Evolutionary conservation across 768 basidiomycete genomes (phyloP).

Genomic region (Boletus rufocinnamomeus): DNA sequence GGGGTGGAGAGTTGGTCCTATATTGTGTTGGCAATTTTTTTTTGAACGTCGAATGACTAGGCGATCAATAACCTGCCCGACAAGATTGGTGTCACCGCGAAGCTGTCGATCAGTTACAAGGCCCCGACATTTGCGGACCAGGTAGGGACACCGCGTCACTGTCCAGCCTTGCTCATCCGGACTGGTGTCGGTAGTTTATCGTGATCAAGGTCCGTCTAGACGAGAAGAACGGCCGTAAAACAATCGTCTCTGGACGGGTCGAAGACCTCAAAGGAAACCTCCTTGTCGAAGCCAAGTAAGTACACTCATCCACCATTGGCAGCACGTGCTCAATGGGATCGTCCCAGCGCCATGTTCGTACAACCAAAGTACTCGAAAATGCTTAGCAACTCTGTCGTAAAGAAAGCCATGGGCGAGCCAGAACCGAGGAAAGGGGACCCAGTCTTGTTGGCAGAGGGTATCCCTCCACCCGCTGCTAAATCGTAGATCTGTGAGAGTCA

Average conservation of each 20-base stretch:
- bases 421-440: slow-evolving; percentile 28
- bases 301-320: slow-evolving; percentile 11
- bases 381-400: slow-evolving; percentile 59
- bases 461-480: slow-evolving; percentile 29
- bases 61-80: slow-evolving; percentile 85
- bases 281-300: slow-evolving; percentile 81
- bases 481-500: slow-evolving; percentile 19
- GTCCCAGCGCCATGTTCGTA: slow-evolving; percentile 71
- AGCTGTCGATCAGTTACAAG: slow-evolving; percentile 75
- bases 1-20: not conserved
- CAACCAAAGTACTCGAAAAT: slow-evolving; percentile 88
- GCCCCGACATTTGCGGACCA: slow-evolving; percentile 91
- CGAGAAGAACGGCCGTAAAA: slow-evolving; percentile 78
- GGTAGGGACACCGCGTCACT: slow-evolving; percentile 37
- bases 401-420: slow-evolving; percentile 67
- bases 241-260: slow-evolving; percentile 64
- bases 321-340: not conserved
- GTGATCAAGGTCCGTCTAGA: slow-evolving; percentile 71
- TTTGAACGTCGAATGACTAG: slow-evolving; percentile 40
- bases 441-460: slow-evolving; percentile 30
- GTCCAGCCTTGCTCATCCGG: not conserved
- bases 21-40: not conserved
- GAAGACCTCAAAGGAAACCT: slow-evolving; percentile 81
- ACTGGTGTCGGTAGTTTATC: slow-evolving; percentile 60
- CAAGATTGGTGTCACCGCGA: slow-evolving; percentile 92